A percentile compares a stretch with the other conserved stretches of the same genome.
Evolutionary conservation across 176 grass and related monocot genomes (phyloP).

Genomic region (Avena sativa): DNA sequence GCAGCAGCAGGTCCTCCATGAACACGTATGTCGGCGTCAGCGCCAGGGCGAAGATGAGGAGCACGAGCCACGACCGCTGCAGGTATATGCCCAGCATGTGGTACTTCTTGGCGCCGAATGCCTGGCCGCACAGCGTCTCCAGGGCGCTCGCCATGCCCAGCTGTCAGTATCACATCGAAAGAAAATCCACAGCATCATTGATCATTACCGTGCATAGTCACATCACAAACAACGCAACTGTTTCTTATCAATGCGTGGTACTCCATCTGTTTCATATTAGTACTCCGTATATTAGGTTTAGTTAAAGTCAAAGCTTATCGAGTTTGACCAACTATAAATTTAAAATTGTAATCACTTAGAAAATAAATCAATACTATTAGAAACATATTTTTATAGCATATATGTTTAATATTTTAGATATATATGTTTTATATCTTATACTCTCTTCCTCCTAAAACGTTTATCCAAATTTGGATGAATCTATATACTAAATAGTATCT

Average conservation of each 20-base stretch:
- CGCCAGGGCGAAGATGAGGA: constrained; percentile 46
- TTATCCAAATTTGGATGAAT: too few species aligned
- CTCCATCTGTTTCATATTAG: too few species aligned
- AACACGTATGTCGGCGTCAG: constrained; percentile 59
- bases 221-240: not conserved
- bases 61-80: constrained; percentile 59
- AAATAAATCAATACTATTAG: too few species aligned
- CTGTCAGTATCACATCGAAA: not conserved
- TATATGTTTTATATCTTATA: too few species aligned
- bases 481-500: too few species aligned
- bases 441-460: too few species aligned
- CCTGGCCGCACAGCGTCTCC: constrained; percentile 69
- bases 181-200: not conserved
- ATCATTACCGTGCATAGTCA: not conserved
- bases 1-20: constrained; percentile 51
- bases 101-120: constrained; percentile 62
- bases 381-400: too few species aligned
- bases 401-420: too few species aligned
- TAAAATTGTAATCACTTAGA: too few species aligned
- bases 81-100: constrained; percentile 75
- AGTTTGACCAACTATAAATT: too few species aligned
- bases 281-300: too few species aligned
- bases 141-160: constrained; percentile 77
- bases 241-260: not conserved
- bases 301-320: too few species aligned